Percentiles rank a stretch among this genome's conserved stretches.
Conservation (phyloP, 441 rosid genomes). For the Bocquillonia castaneifolia region DNA sequence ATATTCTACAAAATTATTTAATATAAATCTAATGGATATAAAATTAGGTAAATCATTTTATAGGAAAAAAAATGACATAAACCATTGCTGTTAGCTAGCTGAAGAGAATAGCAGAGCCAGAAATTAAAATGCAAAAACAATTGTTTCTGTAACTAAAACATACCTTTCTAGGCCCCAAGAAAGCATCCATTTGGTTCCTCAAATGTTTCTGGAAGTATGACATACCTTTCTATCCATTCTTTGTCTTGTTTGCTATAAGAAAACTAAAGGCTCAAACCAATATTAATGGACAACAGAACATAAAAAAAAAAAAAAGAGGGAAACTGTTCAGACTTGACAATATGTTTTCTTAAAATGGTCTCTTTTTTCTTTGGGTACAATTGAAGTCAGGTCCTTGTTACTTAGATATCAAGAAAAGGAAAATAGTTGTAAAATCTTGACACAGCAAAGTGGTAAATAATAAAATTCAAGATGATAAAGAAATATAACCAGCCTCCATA, state of each 20-base stretch:
- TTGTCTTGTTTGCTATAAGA: background rate
- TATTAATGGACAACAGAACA: background rate
- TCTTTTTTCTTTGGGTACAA: no score
- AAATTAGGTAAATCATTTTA: no score
- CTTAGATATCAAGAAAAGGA: background rate
- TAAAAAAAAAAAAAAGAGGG: no score
- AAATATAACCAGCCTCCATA: background rate
- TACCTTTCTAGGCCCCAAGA: constrained; percentile 2
- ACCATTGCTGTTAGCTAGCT: background rate
- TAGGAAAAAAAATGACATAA: no score
- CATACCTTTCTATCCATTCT: background rate
- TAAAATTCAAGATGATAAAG: background rate
- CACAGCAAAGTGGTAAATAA: background rate
- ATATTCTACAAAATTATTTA: no score
- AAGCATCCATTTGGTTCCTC: background rate
- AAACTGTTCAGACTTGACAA: no score
- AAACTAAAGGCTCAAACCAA: background rate
- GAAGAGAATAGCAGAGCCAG: background rate
- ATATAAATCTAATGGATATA: no score
- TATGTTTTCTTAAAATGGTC: no score
- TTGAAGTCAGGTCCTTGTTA: constrained; percentile 1
- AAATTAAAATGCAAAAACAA: background rate
- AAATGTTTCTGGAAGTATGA: background rate
- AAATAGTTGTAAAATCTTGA: background rate
- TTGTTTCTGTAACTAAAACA: background rate